Percentiles rank a stretch among this genome's conserved stretches.
phyloP scores from a whole-genome alignment of 257 asterid species.

The Salvia rosmarinus region DNA sequence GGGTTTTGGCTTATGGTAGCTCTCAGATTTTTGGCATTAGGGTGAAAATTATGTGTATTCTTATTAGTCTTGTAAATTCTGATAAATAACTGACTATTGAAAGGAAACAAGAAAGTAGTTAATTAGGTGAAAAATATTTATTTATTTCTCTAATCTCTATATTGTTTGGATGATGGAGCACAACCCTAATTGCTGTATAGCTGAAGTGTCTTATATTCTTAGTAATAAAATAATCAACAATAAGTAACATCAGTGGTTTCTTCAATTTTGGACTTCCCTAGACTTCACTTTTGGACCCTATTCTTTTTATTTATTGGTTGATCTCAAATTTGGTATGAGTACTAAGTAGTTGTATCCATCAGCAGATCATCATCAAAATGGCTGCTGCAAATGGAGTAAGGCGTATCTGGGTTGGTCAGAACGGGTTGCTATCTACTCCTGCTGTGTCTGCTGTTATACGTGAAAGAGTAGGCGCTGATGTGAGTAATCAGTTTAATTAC shows the following conservation, averaged over 20 bases:
- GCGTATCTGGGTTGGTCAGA: constrained; percentile 97
- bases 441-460: constrained; percentile 93
- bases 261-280: constrained; percentile 6
- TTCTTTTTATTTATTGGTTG: constrained; percentile 22
- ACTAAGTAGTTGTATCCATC: constrained; percentile 27
- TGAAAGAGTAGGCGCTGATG: constrained; percentile 85
- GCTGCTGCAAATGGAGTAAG: constrained; percentile 96
- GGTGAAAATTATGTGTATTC: neutral
- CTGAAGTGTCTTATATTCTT: neutral
- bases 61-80: neutral
- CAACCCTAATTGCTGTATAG: neutral
- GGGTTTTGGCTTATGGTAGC: neutral
- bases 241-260: neutral
- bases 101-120: neutral
- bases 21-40: constrained; percentile 11
- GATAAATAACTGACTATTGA: neutral
- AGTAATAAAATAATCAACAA: neutral
- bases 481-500: constrained; percentile 47
- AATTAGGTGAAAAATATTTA: neutral
- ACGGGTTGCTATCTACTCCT: constrained; percentile 89
- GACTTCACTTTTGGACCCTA: constrained; percentile 12
- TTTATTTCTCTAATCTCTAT: neutral
- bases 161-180: constrained; percentile 12
- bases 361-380: constrained; percentile 91
- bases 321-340: constrained; percentile 21